Evolutionary conservation across 2,329 filamentous ascomycete genomes (phyloP).

Genomic region (Pseudocercospora fijiensis): DNA sequence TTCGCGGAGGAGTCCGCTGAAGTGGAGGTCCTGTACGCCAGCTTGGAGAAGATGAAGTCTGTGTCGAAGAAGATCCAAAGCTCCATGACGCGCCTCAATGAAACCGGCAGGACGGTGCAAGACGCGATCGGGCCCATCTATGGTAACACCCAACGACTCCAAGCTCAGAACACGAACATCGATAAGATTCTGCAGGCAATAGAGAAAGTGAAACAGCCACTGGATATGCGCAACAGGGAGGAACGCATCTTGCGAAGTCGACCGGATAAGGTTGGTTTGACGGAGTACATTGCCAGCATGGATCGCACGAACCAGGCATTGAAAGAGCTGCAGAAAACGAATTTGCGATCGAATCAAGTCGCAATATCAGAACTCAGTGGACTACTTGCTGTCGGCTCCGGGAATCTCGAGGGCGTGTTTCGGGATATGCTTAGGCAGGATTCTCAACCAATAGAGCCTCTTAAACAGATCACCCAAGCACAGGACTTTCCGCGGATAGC

Average conservation of each 20-base stretch:
- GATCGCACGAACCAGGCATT: constrained; percentile 87
- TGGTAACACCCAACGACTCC: constrained; percentile 84
- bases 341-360: constrained; percentile 86
- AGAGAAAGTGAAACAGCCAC: constrained; percentile 82
- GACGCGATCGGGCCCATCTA: constrained; percentile 91
- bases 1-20: constrained; percentile 67
- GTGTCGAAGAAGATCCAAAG: constrained; percentile 95
- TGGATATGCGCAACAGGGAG: constrained; percentile 87
- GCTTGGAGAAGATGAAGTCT: constrained; percentile 86
- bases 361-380: constrained; percentile 76
- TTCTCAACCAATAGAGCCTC: constrained; percentile 76
- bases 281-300: constrained; percentile 83
- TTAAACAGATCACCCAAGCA: constrained; percentile 90
- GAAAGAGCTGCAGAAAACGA: constrained; percentile 80
- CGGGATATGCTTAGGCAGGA: constrained; percentile 76
- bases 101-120: constrained; percentile 84
- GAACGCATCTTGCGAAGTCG: constrained; percentile 79
- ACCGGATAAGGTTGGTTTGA: constrained; percentile 77
- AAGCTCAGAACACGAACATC: constrained; percentile 85
- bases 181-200: constrained; percentile 84
- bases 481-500: constrained; percentile 71
- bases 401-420: constrained; percentile 81
- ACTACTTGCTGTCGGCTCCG: constrained; percentile 74
- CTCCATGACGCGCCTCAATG: constrained; percentile 77
- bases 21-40: constrained; percentile 65